Conservation (phyloP, 345 rosid species). For the Passiflora organensis region DNA sequence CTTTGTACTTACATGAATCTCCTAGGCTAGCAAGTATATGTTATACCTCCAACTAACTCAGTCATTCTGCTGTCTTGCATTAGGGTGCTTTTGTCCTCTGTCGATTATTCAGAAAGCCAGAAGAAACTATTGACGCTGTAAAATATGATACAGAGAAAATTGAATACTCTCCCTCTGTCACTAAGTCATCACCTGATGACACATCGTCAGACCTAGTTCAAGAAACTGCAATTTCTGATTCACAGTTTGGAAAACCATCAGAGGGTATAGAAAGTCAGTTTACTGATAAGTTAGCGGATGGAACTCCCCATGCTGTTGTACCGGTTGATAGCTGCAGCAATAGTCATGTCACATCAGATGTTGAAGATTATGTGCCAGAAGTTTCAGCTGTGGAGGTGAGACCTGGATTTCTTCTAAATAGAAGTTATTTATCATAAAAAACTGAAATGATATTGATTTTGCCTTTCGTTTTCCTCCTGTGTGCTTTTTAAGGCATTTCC, state of each 20-base stretch:
- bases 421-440: background rate
- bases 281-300: conserved; percentile 24
- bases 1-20: no score
- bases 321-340: conserved; percentile 37
- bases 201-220: conserved; percentile 59
- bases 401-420: background rate
- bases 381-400: conserved; percentile 41
- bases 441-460: background rate
- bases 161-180: conserved; percentile 41
- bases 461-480: conserved; percentile 1
- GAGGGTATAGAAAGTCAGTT: conserved; percentile 33
- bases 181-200: conserved; percentile 60
- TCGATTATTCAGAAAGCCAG: conserved; percentile 75
- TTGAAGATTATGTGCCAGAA: conserved; percentile 43
- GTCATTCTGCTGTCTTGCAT: conserved; percentile 1
- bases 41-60: background rate
- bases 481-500: conserved; percentile 38
- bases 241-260: conserved; percentile 18
- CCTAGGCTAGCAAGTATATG: no score
- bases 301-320: conserved; percentile 23
- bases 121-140: conserved; percentile 34
- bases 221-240: conserved; percentile 36
- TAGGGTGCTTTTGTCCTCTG: conserved; percentile 75
- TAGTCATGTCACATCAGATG: conserved; percentile 46
- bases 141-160: conserved; percentile 54